Base-by-base conservation (phyloP, 1,284 basidiomycete species). In the Fistulinella cinereoalba region DNA sequence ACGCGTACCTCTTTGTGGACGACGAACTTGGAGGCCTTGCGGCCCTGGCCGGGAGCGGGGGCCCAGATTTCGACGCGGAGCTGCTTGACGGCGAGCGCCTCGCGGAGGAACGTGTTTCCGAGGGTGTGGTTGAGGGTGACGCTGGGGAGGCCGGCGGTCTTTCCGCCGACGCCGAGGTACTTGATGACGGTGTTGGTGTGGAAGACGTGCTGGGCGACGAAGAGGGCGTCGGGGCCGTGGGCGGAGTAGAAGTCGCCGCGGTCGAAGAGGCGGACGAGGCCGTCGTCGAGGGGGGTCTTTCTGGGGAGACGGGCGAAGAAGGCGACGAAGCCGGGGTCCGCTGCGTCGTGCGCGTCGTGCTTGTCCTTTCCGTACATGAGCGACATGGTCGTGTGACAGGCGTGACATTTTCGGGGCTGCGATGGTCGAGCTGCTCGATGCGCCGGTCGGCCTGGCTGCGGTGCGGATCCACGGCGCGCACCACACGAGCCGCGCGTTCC, bases 11-110 rank as follows among this genome's bases (percentile, higher is more conserved):
- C 84, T 68, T 93, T 94, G 60, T 83, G 81, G 37, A 97, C 61
- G 24, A 71, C 71, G 57, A 92, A 94, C 69, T 81, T 87, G 37
- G 76, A 66, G 15, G 77, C 79, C 63, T 85, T 88, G 69, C 87
- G 93, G 10, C 82, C 85, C 51, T 80, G 80, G 1, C 81, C 85
- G 6, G 80, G 73, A 56, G 89, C 88, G 1, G 87, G 82, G 11
- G 72, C 76, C 82, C 87, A 95, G 46, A 99, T 97, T 70, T 99
- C 93, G n/a, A 99, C 81, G 25, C 90, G 81, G 57, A 99, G 81
- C 70, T 99, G 96, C 65, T 85, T 88, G 16, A 81, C 72, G 3
- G 96, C 98, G 45, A 99, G 69, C 1, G 92, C 93, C 45, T 99
- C 95, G 37, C 97, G 74, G 39, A 99, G 71, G 55, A 97, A 88